Conservation (phyloP, 495 filamentous ascomycete genomes). For the Chaetomium fimeti region DNA sequence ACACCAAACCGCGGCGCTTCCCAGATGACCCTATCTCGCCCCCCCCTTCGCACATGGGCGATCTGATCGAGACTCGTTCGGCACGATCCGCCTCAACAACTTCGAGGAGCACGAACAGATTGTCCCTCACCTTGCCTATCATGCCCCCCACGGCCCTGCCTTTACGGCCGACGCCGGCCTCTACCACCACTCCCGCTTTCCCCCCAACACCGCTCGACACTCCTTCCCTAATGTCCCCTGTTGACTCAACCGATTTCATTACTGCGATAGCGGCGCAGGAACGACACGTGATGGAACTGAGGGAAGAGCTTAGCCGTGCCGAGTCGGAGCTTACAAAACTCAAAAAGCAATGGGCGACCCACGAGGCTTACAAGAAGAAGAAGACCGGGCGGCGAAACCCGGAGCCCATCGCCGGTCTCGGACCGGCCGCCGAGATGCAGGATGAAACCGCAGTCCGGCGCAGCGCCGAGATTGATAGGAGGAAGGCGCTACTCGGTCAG, state of each 20-base stretch:
- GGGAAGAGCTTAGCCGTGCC: constrained; percentile 79
- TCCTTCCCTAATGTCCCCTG: constrained; percentile 49
- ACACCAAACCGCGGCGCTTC: constrained; percentile 24
- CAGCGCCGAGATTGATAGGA: constrained; percentile 56
- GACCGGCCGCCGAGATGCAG: constrained; percentile 27
- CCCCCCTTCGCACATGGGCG: constrained; percentile 27
- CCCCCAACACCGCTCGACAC: constrained; percentile 51
- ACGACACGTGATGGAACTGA: constrained; percentile 85
- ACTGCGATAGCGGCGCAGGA: constrained; percentile 90
- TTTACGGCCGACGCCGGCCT: constrained; percentile 46
- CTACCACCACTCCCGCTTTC: constrained; percentile 41
- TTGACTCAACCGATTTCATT: constrained; percentile 73
- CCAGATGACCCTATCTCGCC: constrained; percentile 29
- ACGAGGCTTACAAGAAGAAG: constrained; percentile 76
- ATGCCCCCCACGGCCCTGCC: constrained; percentile 43
- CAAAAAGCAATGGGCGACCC: constrained; percentile 76
- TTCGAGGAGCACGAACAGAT: constrained; percentile 66
- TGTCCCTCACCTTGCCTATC: constrained; percentile 80
- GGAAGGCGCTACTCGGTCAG: constrained; percentile 55
- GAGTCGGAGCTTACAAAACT: constrained; percentile 72
- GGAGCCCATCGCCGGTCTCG: constrained; percentile 51
- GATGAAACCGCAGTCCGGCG: constrained; percentile 43
- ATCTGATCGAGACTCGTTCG: constrained; percentile 46
- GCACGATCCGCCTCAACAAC: constrained; percentile 54
- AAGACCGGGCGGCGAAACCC: constrained; percentile 57